These are phyloP conservation scores for Erythrobasidium hasegawianum DNA, from an alignment of 1,284 basidiomycete genomes.

Conservation along the genomic window DNA sequence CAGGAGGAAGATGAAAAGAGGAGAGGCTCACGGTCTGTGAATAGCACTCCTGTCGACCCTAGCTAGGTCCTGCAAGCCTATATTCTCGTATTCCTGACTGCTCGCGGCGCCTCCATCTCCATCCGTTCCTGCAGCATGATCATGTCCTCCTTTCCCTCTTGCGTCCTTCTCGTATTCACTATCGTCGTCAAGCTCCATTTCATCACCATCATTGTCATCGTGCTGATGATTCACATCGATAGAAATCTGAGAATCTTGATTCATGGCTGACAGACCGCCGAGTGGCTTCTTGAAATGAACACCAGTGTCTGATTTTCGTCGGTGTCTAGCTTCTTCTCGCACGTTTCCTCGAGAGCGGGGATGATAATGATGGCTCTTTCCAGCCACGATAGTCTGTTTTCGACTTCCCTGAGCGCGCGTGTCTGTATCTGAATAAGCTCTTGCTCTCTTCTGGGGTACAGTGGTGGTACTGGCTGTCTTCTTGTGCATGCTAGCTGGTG, in stretches of 20 bases:
- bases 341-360: no score
- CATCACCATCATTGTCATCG: no score
- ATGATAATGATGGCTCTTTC: no score
- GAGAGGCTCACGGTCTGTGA: constrained; percentile 4
- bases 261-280: background rate
- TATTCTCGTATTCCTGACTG: background rate
- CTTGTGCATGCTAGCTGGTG: no score
- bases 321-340: no score
- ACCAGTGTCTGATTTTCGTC: no score
- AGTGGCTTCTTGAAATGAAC: background rate
- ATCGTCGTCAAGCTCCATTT: background rate
- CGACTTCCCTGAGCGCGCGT: background rate
- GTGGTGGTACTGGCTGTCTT: no score
- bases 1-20: background rate
- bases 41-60: constrained; percentile 1
- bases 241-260: background rate
- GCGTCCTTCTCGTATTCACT: constrained; percentile 1
- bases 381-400: background rate
- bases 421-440: background rate
- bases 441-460: background rate
- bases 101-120: no score
- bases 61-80: constrained; percentile 22
- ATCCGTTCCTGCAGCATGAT: no score
- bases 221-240: no score
- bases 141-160: no score